A percentile compares a stretch with the other conserved stretches of the same genome.
phyloP scores from a whole-genome alignment of 2,329 filamentous ascomycete genomes.

The Ramichloridium luteum region DNA sequence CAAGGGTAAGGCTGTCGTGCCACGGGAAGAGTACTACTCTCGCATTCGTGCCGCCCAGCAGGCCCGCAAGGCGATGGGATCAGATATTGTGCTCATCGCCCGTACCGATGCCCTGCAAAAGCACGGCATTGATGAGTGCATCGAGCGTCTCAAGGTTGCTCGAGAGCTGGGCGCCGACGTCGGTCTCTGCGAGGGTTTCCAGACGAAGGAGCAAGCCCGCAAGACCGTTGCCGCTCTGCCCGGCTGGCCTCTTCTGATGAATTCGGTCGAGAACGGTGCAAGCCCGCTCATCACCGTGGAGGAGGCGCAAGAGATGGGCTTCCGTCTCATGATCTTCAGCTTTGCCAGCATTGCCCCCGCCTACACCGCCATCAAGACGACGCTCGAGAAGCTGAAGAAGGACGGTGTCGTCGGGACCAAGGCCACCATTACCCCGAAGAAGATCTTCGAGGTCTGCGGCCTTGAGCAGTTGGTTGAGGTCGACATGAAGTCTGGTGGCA shows the following conservation, averaged over 20 bases:
- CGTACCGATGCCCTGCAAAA: conserved; percentile 48
- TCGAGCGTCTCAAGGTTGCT: conserved; percentile 38
- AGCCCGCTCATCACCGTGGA: conserved; percentile 40
- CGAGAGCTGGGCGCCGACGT: conserved; percentile 45
- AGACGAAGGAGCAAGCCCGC: conserved; percentile 37
- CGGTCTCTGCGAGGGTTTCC: conserved; percentile 46
- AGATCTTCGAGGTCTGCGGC: conserved; percentile 10
- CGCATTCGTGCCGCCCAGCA: conserved; percentile 43
- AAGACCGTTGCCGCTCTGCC: conserved; percentile 35
- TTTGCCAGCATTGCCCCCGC: conserved; percentile 10
- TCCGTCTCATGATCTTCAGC: conserved; percentile 41
- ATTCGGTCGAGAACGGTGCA: conserved; percentile 43
- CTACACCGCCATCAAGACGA: conserved; percentile 7
- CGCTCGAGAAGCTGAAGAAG: conserved; percentile 8
- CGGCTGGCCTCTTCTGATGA: conserved; percentile 40
- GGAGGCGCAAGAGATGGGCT: conserved; percentile 44
- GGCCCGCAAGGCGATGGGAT: conserved; percentile 34
- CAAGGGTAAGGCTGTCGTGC: conserved; percentile 46
- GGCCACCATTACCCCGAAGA: conserved; percentile 8
- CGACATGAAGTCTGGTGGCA: conserved; percentile 6
- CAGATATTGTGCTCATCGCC: conserved; percentile 51
- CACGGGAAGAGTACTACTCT: conserved; percentile 34
- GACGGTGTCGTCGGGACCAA: conserved; percentile 7
- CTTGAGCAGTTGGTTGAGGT: conserved; percentile 7
- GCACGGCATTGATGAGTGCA: conserved; percentile 43